Base-by-base conservation (phyloP, 257 asterid species). In the Ballota nigra region DNA sequence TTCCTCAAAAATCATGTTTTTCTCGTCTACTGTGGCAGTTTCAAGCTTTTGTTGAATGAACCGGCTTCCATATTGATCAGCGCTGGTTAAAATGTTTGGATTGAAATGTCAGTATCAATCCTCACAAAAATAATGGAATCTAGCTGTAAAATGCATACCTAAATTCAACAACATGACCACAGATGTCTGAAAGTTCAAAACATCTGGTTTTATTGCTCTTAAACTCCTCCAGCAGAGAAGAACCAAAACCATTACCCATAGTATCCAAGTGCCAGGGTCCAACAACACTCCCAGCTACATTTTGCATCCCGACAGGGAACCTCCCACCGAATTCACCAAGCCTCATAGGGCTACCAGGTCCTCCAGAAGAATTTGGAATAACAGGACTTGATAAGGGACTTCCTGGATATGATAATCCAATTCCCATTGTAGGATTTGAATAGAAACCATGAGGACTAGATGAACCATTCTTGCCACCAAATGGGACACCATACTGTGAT, bases 1-100 rank as follows among this genome's bases (percentile, higher is more conserved):
- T 80, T 93, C 98, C 80, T 87, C 78, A 51, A 93, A 93, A 67
- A 93, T 96, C 94, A 91, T 93, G 86, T 78, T 83, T 80, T 91
- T 93, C 88, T 93, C 97, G 73, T 91, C 96, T 1, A 75, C 51
- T 13, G 96, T 91, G 56, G 98, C 96, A 75, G 96, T 91, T 86
- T 94, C 98, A 62, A 94, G 92, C 82, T 91, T 94, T 60, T 94
- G 98, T 71, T 94, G 98, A 75, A 94, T 94, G 82, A 94, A 94
- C 26, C 98, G 93, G 79, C 98, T 93, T 74, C 98, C 98, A 81
- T 93, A 93, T 71, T 93, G 98, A 74, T 93, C 98, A 41, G 96
- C 87, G 52, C 98, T 93, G 78, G 36, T 59, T 29, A 75, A 31
- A 74, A 74, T 47, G 66, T 23, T 12, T 11, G 51, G 12, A 66